Base-by-base conservation (phyloP, 257 asterid species). In the Capsicum pubescens region DNA sequence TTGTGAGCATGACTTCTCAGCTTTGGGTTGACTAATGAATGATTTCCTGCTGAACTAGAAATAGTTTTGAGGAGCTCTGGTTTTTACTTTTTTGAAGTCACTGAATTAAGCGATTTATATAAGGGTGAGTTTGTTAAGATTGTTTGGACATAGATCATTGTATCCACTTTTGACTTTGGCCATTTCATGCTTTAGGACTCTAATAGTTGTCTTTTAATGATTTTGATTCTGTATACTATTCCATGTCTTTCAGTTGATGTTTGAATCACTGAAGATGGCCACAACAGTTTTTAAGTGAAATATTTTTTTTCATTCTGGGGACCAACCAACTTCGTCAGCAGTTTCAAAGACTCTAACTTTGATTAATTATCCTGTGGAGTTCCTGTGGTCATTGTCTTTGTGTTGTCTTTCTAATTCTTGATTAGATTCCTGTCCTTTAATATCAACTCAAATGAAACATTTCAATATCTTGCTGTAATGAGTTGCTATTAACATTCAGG, bases 401-500 rank as follows among this genome's bases (percentile, higher is more conserved):
- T 50, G 81, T 74, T 21, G 48, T 52, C 48, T 52, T 52, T 76
- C 46, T 52, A 52, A 52, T 52, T 54, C 7, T 76, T 19, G 46
- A 52, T 76, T 76, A 26, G 44, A 76, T 76, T 76, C 63, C 8
- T 76, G 50, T 35, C 46, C 13, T 82, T 9, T 1, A 72, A 69
- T 12, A 15, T 17, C 1, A 14, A 10, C 35, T 9, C n/a, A 46
- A 57, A n/a, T 82, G 64, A n/a, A 42, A 17, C 48, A 32, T 72
- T 61, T 39, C 57, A 81, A 21, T 67, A 19, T 26, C 79, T 63
- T 64, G n/a, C 78, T 26, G 52, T 76, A 52, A 68, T 68, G 83
- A 36, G 19, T 64, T 77, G 13, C 48, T 59, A 48, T 82, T 76
- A 19, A 86, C 80, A 69, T 92, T 88, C 93, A 94, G 98, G 95